Conservation (phyloP, 1,284 basidiomycete genomes). For the Moesziomyces sp. region DNA sequence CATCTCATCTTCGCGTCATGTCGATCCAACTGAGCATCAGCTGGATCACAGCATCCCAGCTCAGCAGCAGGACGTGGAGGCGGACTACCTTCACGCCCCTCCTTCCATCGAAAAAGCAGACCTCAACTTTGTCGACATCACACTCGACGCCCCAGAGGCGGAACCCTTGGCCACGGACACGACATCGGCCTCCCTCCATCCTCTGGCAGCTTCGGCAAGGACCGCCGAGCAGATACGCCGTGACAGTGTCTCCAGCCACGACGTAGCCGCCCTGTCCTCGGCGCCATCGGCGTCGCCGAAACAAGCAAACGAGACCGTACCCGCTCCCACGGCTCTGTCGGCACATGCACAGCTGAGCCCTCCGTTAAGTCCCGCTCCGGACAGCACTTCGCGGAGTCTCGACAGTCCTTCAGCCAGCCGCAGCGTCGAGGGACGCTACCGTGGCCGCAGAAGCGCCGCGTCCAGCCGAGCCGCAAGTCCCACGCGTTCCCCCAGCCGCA, state of each 20-base stretch:
- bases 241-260: slow-evolving; percentile 34
- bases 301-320: too few species aligned
- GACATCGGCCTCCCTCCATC: slow-evolving; percentile 5
- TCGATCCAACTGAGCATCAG: neutral
- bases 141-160: slow-evolving; percentile 16
- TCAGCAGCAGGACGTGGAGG: neutral
- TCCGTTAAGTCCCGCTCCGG: slow-evolving; percentile 12
- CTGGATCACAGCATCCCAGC: neutral
- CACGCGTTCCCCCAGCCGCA: slow-evolving; percentile 6
- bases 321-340: neutral
- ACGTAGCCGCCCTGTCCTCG: neutral
- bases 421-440: slow-evolving; percentile 36
- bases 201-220: slow-evolving; percentile 19
- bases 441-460: slow-evolving; percentile 26
- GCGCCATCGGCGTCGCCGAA: neutral
- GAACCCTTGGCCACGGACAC: neutral
- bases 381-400: too few species aligned
- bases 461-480: slow-evolving; percentile 40
- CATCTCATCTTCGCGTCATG: slow-evolving; percentile 10
- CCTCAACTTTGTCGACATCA: slow-evolving; percentile 49
- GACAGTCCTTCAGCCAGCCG: neutral
- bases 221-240: slow-evolving; percentile 41
- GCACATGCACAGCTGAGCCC: slow-evolving; percentile 11
- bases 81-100: neutral
- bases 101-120: slow-evolving; percentile 25